Percentiles rank a stretch among this genome's conserved stretches.
phyloP scores from a whole-genome alignment of 257 asterid genomes.

The Apocynum venetum region DNA sequence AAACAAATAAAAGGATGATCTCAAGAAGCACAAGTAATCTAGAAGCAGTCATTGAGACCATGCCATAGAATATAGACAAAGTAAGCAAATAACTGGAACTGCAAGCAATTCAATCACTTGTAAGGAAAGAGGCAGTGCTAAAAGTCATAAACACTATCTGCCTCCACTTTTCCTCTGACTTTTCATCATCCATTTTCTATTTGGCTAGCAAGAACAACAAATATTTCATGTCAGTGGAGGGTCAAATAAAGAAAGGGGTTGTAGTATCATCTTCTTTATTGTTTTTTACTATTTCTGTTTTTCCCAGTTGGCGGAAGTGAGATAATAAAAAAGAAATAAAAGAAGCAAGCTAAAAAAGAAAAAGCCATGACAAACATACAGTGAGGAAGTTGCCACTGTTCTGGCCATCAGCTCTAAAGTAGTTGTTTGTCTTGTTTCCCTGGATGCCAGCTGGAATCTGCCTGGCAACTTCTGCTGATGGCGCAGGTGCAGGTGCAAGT shows the following conservation, averaged over 20 bases:
- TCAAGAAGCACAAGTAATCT: background rate
- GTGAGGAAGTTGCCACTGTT: slow-evolving; percentile 82
- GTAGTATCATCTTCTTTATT: background rate
- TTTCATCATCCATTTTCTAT: background rate
- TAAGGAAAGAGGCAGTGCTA: background rate
- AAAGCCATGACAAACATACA: slow-evolving; percentile 33
- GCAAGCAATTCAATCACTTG: background rate
- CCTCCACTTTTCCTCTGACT: background rate
- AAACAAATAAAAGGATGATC: background rate
- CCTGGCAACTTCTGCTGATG: slow-evolving; percentile 37
- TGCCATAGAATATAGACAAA: background rate
- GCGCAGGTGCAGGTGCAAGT: slow-evolving; percentile 27
- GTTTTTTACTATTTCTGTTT: background rate
- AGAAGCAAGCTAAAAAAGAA: background rate
- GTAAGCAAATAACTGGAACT: background rate
- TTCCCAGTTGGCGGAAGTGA: background rate
- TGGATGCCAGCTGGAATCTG: slow-evolving; percentile 73
- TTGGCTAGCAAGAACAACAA: background rate
- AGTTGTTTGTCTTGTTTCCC: slow-evolving; percentile 56
- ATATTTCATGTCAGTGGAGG: background rate
- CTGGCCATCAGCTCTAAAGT: slow-evolving; percentile 72
- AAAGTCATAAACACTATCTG: background rate
- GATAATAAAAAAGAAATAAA: background rate
- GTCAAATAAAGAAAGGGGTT: background rate
- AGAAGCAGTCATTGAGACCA: background rate